These are phyloP conservation scores for Colletotrichum cordylinicola DNA, from an alignment of 2,329 filamentous ascomycete genomes.

Conservation along the genomic window DNA sequence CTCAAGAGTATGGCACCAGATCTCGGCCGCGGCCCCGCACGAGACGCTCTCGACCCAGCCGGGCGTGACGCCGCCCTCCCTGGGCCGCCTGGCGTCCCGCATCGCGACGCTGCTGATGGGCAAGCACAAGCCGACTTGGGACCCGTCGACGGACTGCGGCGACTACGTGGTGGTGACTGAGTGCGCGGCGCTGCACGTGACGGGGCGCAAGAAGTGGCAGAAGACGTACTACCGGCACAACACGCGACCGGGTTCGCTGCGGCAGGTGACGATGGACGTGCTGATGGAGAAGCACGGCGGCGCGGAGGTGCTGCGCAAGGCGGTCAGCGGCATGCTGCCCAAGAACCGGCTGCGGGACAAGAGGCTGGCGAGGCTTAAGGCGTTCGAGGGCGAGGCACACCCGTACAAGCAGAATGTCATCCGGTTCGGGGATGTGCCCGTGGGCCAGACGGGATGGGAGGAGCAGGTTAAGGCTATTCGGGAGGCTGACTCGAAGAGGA, in stretches of 20 bases:
- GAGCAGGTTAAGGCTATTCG: slow-evolving; percentile 56
- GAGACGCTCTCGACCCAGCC: slow-evolving; percentile 63
- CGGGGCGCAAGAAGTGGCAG: slow-evolving; percentile 90
- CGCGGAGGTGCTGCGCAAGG: slow-evolving; percentile 86
- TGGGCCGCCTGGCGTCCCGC: slow-evolving; percentile 86
- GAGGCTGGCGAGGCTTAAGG: slow-evolving; percentile 87
- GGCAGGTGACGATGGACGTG: slow-evolving; percentile 90
- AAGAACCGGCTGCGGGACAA: slow-evolving; percentile 94
- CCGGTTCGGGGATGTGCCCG: slow-evolving; percentile 67
- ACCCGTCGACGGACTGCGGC: slow-evolving; percentile 97
- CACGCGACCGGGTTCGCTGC: slow-evolving; percentile 85
- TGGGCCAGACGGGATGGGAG: slow-evolving; percentile 61
- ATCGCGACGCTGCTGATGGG: slow-evolving; percentile 93
- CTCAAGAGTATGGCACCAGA: slow-evolving; percentile 91
- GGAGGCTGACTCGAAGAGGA: slow-evolving; percentile 52
- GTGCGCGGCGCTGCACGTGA: slow-evolving; percentile 85
- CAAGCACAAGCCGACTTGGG: slow-evolving; percentile 98
- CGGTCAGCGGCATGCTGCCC: slow-evolving; percentile 95
- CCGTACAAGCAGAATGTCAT: slow-evolving; percentile 91
- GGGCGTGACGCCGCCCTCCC: slow-evolving; percentile 72
- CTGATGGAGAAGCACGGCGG: slow-evolving; percentile 95
- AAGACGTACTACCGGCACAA: slow-evolving; percentile 97
- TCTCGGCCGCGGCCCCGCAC: slow-evolving; percentile 74
- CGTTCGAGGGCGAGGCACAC: slow-evolving; percentile 90
- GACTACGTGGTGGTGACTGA: slow-evolving; percentile 97